Base-by-base conservation (phyloP, 352 stramenopile genomes). In the Chrysophaeum taylorii region DNA sequence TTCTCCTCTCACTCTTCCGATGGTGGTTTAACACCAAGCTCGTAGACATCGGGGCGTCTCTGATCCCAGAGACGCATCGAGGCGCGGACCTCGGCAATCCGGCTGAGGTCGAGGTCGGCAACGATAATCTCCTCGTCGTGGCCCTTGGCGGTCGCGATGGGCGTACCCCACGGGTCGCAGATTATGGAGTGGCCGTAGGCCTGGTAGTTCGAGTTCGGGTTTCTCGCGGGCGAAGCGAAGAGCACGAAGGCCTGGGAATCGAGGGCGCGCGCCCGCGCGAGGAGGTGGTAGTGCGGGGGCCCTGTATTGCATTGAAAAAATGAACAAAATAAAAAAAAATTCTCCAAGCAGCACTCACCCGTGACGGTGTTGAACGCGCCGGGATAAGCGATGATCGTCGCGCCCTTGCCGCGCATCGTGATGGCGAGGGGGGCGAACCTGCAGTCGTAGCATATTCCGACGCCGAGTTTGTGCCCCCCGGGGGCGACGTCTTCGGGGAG, bases 401-500 rank as follows among this genome's bases (percentile, higher is more conserved):
- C 90, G 62, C 81, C 90, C 82, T 81, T 89, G 74, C 82, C 88
- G 79, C 96, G 88, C 37, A 88, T 79, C 80, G 97, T 87, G 27
- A 98, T 96, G 67, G 93, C 92, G 38, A 98, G 91, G 80, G 99
- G 93, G 12, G 95, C 91, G 80, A 99, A 99, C 61, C 96, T 92
- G 77, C 99, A 97, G 81, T 99, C 96, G 81, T 99, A 99, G 83
- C 96, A 99, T 73, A 99, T 99, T 29, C 91, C 96, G 33, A 99
- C 83, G 70, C 95, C 96, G 64, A 99, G 91, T 71, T 92, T 87
- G 73, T 84, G 72, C 14, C 74, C 76, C 31, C 69, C 74, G n/a
- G 70, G 69, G 73, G 79, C 74, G 78, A 92, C 89, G 67, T 79
- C 72, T 2, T 41, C 21, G 31, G 60, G 75, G 68, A 70, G 71